Conservation (phyloP, 2,329 filamentous ascomycete genomes). For the Lecanosticta acicola region DNA sequence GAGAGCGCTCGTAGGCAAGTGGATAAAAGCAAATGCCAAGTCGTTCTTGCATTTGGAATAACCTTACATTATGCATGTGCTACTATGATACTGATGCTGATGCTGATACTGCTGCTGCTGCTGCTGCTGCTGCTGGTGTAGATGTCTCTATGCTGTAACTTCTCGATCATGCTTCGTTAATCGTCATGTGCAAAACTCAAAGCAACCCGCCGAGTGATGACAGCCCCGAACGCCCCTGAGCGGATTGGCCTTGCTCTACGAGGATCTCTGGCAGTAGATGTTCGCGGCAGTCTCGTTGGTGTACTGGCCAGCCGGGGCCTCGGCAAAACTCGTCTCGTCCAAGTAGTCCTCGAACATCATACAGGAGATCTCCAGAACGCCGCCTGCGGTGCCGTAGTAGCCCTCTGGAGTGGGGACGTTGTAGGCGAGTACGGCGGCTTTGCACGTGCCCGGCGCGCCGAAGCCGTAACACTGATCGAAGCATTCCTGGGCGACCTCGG, state of each 20-base stretch:
- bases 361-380: constrained; percentile 32
- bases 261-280: neutral
- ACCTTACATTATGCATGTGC: no score
- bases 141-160: neutral
- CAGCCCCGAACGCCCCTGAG: no score
- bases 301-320: constrained; percentile 29
- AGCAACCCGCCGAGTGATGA: no score
- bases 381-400: constrained; percentile 31
- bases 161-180: neutral
- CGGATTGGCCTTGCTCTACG: no score
- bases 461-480: constrained; percentile 38
- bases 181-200: no score
- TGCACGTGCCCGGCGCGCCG: constrained; percentile 25
- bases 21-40: no score
- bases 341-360: constrained; percentile 33
- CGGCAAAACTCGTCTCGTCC: constrained; percentile 27
- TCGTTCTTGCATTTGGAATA: no score
- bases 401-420: constrained; percentile 30
- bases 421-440: constrained; percentile 33
- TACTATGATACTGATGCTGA: no score
- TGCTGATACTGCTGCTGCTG: no score
- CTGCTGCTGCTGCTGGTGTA: no score
- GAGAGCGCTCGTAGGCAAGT: no score
- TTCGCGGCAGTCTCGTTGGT: constrained; percentile 12
- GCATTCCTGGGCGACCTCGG: constrained; percentile 28